Evolutionary conservation across 768 basidiomycete genomes (phyloP), one percentile per base, ranked within the genome.

Genomic region (Amanita rimosa): DNA sequence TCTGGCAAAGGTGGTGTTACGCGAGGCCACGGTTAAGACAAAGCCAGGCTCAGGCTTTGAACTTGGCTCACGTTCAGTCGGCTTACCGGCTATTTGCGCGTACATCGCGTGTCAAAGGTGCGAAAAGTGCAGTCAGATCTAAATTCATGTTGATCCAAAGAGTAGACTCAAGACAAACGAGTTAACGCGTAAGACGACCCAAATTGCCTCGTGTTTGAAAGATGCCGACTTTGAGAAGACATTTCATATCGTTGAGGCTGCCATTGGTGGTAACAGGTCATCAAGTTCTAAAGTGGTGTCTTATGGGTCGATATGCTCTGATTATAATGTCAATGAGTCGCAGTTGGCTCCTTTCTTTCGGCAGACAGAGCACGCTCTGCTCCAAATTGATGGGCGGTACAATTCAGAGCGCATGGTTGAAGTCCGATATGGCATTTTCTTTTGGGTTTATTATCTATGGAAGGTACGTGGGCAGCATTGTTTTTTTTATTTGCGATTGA

Each of bases 71-170:
- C n/a, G n/a, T n/a, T n/a, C n/a, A 6, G 60, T 62, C 2, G 74
- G 70, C 21, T 47, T 76, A 21, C 67, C 70, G 9, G 72, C 75
- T 8, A 67, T 75, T 38, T 76, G 73, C 55, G 72, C 75, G 31
- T 68, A 65, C 49, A 56, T 77, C 40, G 73, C 75, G 17, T 75
- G 73, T 2, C 59, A 68, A 57, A 58, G 63, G 75, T 75, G 48
- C 33, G 67, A 48, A 40, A 21, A n/a, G 8, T 22, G 37, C 8
- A 31, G 7, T 31, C 16, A 34, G 14, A 33, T 13, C 21, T 13
- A 1, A 26, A 27, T 2, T 44, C 4, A 45, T 45, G 33, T 17
- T 37, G 0, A n/a, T 46, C 3, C 35, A 24, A n/a, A 24, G 19
- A 1, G 13, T 16, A 69, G 67, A 37, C 59, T 67, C 3, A 67